phyloP scores from a whole-genome alignment of 768 basidiomycete genomes.

The Lanmaoa rubissima region DNA sequence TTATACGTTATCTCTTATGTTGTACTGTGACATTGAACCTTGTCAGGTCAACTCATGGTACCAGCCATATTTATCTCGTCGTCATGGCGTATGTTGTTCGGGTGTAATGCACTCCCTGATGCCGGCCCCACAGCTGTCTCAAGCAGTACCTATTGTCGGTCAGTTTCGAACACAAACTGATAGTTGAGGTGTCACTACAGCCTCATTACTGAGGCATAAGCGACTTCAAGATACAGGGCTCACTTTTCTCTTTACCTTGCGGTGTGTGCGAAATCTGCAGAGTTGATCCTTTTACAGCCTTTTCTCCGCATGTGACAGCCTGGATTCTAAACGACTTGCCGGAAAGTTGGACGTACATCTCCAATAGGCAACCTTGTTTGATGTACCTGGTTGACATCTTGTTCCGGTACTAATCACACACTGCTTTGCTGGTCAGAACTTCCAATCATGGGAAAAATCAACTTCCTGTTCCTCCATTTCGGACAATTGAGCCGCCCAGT shows the following conservation, averaged over 20 bases:
- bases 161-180: neutral
- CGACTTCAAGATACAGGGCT: neutral
- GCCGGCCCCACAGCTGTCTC: neutral
- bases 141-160: neutral
- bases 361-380: slow-evolving; percentile 16
- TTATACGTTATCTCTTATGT: neutral
- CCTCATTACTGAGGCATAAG: neutral
- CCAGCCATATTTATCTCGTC: slow-evolving; percentile 16
- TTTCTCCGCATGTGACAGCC: slow-evolving; percentile 17
- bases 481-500: neutral
- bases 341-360: slow-evolving; percentile 3
- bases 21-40: neutral
- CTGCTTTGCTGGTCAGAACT: slow-evolving; percentile 7
- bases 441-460: slow-evolving; percentile 2
- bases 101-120: neutral
- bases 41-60: neutral
- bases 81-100: slow-evolving; percentile 12
- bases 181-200: neutral
- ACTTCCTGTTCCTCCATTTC: neutral
- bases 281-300: slow-evolving; percentile 7
- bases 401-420: slow-evolving; percentile 8
- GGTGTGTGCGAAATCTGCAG: slow-evolving; percentile 7
- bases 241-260: neutral
- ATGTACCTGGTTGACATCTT: slow-evolving; percentile 26
- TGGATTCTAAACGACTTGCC: slow-evolving; percentile 9